Base-by-base conservation (phyloP, 352 stramenopile genomes). In the Phytopythium kandeliae region DNA sequence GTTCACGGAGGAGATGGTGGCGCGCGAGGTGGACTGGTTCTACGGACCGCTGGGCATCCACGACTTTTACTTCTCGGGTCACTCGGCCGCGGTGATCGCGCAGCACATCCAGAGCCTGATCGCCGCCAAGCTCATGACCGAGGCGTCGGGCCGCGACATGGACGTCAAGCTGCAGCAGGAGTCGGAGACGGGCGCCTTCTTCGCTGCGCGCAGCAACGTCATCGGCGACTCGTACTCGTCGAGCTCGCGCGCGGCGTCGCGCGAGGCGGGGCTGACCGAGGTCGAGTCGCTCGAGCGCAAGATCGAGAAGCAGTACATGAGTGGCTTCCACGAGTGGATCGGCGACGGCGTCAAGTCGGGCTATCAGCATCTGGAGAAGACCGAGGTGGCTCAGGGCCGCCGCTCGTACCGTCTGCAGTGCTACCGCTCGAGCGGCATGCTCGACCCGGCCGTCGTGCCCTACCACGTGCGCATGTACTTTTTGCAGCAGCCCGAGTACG, bases 401-500 rank as follows among this genome's bases (percentile, higher is more conserved):
- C 75, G 69, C 60, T 83, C 75, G 4, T 89, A 89, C 71, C 77
- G 82, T 46, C 76, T 92, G 56, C 82, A 92, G 58, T 92, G 82
- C 78, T 92, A 92, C 71, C 82, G 82, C 51, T 88, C 77, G 16
- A 84, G 65, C 48, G 81, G 81, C 31, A 75, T 92, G 59, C 57
- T 92, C n/a, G 81, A 92, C 60, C 57, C 78, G 4, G 53, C 65
- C n/a, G 51, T 72, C 15, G 78, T 92, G 51, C 81, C 81, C 4
- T 90, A 78, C 49, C 82, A 92, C 61, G 78, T 92, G 56, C 78
- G 82, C 58, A 85, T 92, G 70, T 92, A 92, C 62, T 92, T 92
- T 58, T 49, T 92, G 42, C 77, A 88, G 53, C 51, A 88, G 58
- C 78, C 82, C 4, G 54, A 89, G 60, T 92, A 74, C 50, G 71